Evolutionary conservation across 2,329 filamentous ascomycete species (phyloP), one percentile per base, ranked within the genome.

Genomic region (Colletotrichum gloeosporioides): DNA sequence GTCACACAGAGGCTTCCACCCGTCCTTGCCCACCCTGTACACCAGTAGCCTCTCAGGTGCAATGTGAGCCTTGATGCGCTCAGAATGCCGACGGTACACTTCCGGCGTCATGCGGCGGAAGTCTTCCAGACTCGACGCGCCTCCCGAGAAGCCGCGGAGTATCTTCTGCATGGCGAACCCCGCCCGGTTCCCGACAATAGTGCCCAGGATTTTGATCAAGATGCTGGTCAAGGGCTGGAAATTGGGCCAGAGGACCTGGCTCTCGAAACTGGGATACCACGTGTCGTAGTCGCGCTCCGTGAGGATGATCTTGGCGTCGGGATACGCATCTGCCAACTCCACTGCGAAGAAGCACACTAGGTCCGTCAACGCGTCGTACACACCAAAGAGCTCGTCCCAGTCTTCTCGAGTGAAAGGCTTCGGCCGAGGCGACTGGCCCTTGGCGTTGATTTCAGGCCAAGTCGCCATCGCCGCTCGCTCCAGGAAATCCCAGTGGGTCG

Each of bases 1-100:
- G 71, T 82, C 76, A 77, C 87, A 89, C 29, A 89, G 79, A 12
- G 85, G 85, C 44, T 81, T 82, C 87, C 87, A 89, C 1, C 86
- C 87, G 44, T 88, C 83, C 66, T 83, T 68, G 12, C 75, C 71
- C 6, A 72, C 39, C 15, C 55, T 61, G 53, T 78, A 74, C 18
- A 76, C 65, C 22, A 77, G 71, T n/a, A 79, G 61, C 31, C 69
- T 59, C 4, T 72, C 70, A 9, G 72, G 25, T 2, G 69, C 73
- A 12, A 75, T 72, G 12, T 73, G 64, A 5, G 74, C 61, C 44
- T 76, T 78, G 16, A 77, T 31, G n/a, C 69, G 44, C 71, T 72
- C 67, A 27, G 68, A 74, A 59, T 78, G 78, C 32, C 39, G 29
- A 27, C 71, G 55, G 22, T 73, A 77, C 4, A 59, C 25, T 5